These are phyloP conservation scores for Botrytis aclada DNA, from an alignment of 2,329 filamentous ascomycete species.

Conservation along the genomic window DNA sequence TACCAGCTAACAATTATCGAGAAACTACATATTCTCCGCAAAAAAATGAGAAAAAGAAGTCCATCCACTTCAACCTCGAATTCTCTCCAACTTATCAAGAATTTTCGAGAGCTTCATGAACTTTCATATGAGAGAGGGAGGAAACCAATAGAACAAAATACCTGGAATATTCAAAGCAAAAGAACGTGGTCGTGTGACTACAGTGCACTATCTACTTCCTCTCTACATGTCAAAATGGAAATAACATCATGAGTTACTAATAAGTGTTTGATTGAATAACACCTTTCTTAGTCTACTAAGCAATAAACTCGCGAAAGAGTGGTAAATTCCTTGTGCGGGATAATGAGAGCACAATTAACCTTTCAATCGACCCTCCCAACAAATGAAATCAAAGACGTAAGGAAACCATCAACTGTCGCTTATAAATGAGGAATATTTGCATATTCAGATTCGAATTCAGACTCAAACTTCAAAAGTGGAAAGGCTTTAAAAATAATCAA, in stretches of 20 bases:
- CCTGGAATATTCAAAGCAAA: accelerated
- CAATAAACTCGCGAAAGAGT: background rate
- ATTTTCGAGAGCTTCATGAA: accelerated
- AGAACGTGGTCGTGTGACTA: background rate
- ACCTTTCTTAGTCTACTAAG: background rate
- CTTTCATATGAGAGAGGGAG: background rate
- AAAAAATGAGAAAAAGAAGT: background rate
- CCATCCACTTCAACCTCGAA: background rate
- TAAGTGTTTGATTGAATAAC: background rate
- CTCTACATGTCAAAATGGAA: background rate
- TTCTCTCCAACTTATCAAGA: background rate
- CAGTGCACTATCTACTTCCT: background rate
- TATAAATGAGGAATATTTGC: background rate
- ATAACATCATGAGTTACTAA: background rate
- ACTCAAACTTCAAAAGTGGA: too few species aligned
- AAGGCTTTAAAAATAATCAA: background rate
- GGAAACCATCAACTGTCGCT: background rate
- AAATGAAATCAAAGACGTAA: background rate
- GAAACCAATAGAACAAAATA: background rate
- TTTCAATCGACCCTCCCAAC: background rate
- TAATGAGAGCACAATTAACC: background rate
- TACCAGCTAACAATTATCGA: background rate
- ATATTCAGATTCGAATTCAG: too few species aligned
- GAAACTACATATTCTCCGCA: background rate
- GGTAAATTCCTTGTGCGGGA: background rate